Evolutionary conservation across 1,284 basidiomycete species (phyloP), one percentile per base, ranked within the genome.

Genomic region (Grifola frondosa): DNA sequence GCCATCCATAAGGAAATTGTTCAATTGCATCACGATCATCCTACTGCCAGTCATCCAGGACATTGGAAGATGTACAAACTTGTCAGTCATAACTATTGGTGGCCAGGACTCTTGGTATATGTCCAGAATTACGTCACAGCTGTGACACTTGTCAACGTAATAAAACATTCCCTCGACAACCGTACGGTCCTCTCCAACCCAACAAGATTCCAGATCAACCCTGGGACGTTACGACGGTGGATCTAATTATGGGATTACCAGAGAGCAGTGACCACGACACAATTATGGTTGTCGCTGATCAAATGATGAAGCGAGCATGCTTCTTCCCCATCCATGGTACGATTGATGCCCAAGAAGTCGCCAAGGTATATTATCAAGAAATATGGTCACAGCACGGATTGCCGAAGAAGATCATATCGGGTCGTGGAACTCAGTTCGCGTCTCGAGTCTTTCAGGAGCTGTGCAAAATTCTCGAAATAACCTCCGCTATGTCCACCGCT

Each of bases 401-500:
- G 4, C 33, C 33, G 12, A 11, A 20, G 20, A 35, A 35, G 4
- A 35, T 35, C 20, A 35, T 35, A 11, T 35, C 19, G 2, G 20
- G 24, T 22, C 19, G 19, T 3, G 33, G 33, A 12, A 9, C 33
- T 7, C 33, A 35, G 33, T 35, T 35, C 17, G 33, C 33, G 13
- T 10, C 33, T 7, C 20, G 24, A 11, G 12, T 35, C 15, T 35
- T 35, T 15, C 7, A 22, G 8, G 7, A 22, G 7, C 21, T 35
- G 8, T 22, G 21, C 7, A 35, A 22, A 21, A 22, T 11, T 7
- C 30, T 32, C 10, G 15, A 19, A 10, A 16, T 16, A 3, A 22
- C 15, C n/a, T n/a, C n/a, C n/a, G n/a, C n/a, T n/a, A n/a, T 35
- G 12, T 40, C 30, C 29, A 40, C 39, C 4, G 39, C 39, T 7